A percentile compares a stretch with the other conserved stretches of the same genome.
These are phyloP conservation scores for Pythium myriotylum DNA, from an alignment of 352 stramenopile genomes.

Conservation along the genomic window DNA sequence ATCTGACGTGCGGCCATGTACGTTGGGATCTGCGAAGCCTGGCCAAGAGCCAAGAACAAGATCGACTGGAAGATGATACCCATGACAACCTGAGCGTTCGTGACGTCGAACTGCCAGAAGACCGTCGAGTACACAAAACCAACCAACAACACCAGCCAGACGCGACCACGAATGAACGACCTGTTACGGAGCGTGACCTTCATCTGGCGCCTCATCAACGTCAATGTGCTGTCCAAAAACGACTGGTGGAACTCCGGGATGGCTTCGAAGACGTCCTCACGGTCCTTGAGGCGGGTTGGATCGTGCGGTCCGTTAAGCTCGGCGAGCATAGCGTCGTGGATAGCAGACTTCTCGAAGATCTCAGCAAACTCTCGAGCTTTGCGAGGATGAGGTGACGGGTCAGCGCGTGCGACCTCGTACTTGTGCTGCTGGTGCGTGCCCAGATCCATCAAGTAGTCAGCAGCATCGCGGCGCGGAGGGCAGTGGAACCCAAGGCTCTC, in stretches of 20 bases:
- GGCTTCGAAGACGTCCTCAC: constrained; percentile 21
- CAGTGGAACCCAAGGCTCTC: constrained; percentile 26
- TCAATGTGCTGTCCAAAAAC: constrained; percentile 3
- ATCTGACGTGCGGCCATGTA: constrained; percentile 46
- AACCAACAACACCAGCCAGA: constrained; percentile 30
- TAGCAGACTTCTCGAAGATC: constrained; percentile 21
- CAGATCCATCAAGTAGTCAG: constrained; percentile 26
- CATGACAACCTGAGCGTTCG: constrained; percentile 33
- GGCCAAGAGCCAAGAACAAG: constrained; percentile 9
- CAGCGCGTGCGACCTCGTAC: constrained; percentile 4
- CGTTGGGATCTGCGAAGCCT: constrained; percentile 58
- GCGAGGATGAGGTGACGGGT: not conserved
- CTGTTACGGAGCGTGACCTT: constrained; percentile 44
- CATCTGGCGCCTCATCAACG: constrained; percentile 38
- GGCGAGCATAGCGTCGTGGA: constrained; percentile 38
- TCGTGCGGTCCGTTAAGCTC: constrained; percentile 90
- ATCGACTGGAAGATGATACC: constrained; percentile 32
- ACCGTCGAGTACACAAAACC: constrained; percentile 25
- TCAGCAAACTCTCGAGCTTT: constrained; percentile 22
- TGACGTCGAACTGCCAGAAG: constrained; percentile 26
- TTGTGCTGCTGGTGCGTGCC: constrained; percentile 15
- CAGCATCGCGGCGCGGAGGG: constrained; percentile 28
- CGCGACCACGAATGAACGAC: constrained; percentile 25
- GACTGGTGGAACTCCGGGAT: constrained; percentile 2
- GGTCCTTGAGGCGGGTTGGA: constrained; percentile 82